Percentiles rank a stretch among this genome's conserved stretches.
These are phyloP conservation scores for Cordyceps sp. DNA, from an alignment of 2,329 filamentous ascomycete species.

Conservation along the genomic window DNA sequence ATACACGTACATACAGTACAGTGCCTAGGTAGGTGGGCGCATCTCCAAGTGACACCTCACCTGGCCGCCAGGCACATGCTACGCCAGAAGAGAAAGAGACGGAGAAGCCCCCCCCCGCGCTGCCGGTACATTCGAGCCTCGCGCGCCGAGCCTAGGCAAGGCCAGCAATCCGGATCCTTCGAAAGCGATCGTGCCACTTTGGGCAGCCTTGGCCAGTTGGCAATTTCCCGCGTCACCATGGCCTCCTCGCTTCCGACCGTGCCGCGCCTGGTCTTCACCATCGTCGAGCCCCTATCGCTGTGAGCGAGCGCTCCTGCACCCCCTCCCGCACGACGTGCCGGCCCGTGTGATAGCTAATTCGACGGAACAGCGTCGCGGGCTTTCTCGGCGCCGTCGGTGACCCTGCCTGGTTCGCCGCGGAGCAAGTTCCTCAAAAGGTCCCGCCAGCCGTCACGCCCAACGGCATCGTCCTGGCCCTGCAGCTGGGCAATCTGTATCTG, in stretches of 20 bases:
- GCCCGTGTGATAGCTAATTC: conserved; percentile 7
- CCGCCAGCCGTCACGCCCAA: conserved; percentile 22
- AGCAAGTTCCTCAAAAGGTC: conserved; percentile 34
- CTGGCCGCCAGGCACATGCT: conserved; percentile 2
- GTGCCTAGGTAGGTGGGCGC: too few relatives aligned
- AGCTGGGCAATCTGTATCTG: conserved; percentile 55
- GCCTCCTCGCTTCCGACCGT: conserved; percentile 44
- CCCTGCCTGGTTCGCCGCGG: conserved; percentile 44
- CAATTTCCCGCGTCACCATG: conserved; percentile 30
- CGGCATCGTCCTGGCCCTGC: conserved; percentile 41
- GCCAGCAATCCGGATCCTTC: too few relatives aligned
- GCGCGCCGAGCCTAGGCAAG: conserved; percentile 1
- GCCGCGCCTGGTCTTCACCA: conserved; percentile 48
- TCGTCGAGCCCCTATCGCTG: conserved; percentile 54
- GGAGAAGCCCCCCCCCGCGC: background rate
- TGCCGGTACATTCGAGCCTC: background rate
- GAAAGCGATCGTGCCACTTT: conserved; percentile 2
- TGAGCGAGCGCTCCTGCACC: conserved; percentile 18
- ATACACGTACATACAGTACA: too few relatives aligned
- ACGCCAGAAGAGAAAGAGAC: conserved; percentile 2
- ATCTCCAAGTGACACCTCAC: background rate
- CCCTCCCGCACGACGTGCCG: too few relatives aligned
- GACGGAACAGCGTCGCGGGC: conserved; percentile 35
- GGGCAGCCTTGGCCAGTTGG: background rate
- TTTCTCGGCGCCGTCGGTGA: conserved; percentile 37